Evolutionary conservation across 768 basidiomycete genomes (phyloP), one percentile per base, ranked within the genome.

Genomic region (Xerocomellus dryophilus): DNA sequence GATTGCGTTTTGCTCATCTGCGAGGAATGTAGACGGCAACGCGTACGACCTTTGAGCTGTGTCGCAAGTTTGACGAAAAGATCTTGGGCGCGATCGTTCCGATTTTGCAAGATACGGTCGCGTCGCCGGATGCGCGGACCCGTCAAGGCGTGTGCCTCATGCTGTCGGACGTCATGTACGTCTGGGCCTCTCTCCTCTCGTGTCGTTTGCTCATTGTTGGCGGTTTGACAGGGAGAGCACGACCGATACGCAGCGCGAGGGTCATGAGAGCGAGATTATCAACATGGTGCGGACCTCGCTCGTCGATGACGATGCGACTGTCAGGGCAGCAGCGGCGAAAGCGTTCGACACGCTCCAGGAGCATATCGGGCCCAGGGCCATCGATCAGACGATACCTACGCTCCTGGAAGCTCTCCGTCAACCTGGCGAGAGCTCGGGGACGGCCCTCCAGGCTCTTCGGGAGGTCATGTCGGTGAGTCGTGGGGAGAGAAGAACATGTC

Each of bases 351-450:
- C 84, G 5, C 79, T 98, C n/a, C 96, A 98, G 74, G 91, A 95
- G 58, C 81, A 88, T 62, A 80, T 98, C 38, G 97, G 96, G 7
- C 79, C 84, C 29, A 90, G 87, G 66, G 94, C 95, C 7, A 95
- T 98, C 58, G 96, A 98, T 65, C 84, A 95, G 72, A 98, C 93
- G 0, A 98, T 98, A 54, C 96, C 97, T 0, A 98, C 96, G 0
- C 71, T 98, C 0, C 70, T 99, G 49, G 93, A 94, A 62, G 96
- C 96, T 2, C 85, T 98, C 34, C 86, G 92, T 17, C 90, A 93
- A 69, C 93, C 94, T 14, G 95, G 95, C 5, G 88, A 87, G 62
- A 84, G 88, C 18, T 96, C 96, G n/a, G 94, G 93, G 10, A 98
- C 96, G 15, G 96, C 97, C 11, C 76, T 98, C 34, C 86, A 94